Conservation (phyloP, 2,329 filamentous ascomycete species). For the Endothia cerciana region DNA sequence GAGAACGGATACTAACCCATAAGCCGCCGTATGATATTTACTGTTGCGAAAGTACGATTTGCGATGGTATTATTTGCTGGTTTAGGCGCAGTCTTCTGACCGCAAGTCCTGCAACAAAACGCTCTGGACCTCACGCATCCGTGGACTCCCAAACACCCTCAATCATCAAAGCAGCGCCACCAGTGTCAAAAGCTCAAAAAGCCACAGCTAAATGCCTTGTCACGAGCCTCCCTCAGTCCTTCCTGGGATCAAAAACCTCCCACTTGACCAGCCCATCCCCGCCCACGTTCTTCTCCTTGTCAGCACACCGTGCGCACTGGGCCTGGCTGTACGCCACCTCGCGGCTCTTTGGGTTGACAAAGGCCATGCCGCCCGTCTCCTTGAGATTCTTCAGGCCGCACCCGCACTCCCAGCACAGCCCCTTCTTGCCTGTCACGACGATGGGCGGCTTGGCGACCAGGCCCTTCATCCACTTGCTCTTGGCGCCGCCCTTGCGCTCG, state of each 20-base stretch:
- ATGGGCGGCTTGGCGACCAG: conserved; percentile 8
- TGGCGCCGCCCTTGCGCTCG: background rate
- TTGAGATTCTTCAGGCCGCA: background rate
- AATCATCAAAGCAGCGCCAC: background rate
- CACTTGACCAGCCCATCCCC: conserved; percentile 6
- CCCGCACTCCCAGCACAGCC: conserved; percentile 4
- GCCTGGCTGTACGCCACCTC: background rate
- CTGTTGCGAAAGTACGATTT: too few species aligned
- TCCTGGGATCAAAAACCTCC: conserved; percentile 14
- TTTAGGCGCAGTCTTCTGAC: too few species aligned
- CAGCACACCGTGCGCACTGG: conserved; percentile 14
- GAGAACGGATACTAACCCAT: too few species aligned
- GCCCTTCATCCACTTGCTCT: conserved; percentile 14
- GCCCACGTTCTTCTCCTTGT: background rate
- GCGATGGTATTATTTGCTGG: too few species aligned
- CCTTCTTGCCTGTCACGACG: background rate
- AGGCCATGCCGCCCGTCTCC: conserved; percentile 2
- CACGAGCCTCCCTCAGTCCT: background rate
- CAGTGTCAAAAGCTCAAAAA: background rate
- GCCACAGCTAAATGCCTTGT: background rate
- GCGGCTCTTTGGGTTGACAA: background rate
- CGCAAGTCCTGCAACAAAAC: too few species aligned
- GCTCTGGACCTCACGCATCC: too few species aligned
- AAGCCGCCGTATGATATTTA: too few species aligned
- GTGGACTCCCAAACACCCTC: too few species aligned